phyloP scores from a whole-genome alignment of 73 alveolate genomes.

The Stentor roeselii region DNA sequence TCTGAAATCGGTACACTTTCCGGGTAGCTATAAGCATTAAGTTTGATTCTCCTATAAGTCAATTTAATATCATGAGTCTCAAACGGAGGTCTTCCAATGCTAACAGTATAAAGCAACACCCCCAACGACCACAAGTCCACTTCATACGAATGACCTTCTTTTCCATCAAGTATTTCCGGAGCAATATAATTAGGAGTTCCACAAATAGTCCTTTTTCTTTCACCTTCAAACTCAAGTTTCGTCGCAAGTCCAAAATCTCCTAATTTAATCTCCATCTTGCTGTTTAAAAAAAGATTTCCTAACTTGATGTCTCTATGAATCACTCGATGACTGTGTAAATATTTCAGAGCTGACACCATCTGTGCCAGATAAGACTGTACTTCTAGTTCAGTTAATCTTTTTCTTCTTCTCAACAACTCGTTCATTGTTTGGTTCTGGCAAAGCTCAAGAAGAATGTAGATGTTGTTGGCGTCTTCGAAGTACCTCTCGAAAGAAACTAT shows the following conservation, averaged over 20 bases:
- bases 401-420: slow-evolving; percentile 46
- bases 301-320: slow-evolving; percentile 75
- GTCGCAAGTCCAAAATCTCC: slow-evolving; percentile 89
- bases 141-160: slow-evolving; percentile 79
- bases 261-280: slow-evolving; percentile 68
- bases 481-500: slow-evolving; percentile 63
- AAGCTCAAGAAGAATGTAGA: slow-evolving; percentile 52
- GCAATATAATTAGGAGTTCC: slow-evolving; percentile 87
- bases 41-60: slow-evolving; percentile 66
- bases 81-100: slow-evolving; percentile 83
- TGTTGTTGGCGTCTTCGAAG: slow-evolving; percentile 54
- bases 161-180: slow-evolving; percentile 75
- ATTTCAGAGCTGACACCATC: slow-evolving; percentile 40
- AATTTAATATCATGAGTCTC: slow-evolving; percentile 75
- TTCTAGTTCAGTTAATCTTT: slow-evolving; percentile 52
- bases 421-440: slow-evolving; percentile 43
- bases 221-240: slow-evolving; percentile 71
- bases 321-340: slow-evolving; percentile 56
- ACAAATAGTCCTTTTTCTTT: slow-evolving; percentile 75
- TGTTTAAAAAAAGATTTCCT: slow-evolving; percentile 66
- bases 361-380: slow-evolving; percentile 43
- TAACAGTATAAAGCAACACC: slow-evolving; percentile 64
- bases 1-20: slow-evolving; percentile 62
- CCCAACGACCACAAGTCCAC: slow-evolving; percentile 92
- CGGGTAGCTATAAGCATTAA: slow-evolving; percentile 57